Percentiles rank a stretch among this genome's conserved stretches.
phyloP scores from a whole-genome alignment of 148 eudicot genomes.

The Vaccinium darrowii region DNA sequence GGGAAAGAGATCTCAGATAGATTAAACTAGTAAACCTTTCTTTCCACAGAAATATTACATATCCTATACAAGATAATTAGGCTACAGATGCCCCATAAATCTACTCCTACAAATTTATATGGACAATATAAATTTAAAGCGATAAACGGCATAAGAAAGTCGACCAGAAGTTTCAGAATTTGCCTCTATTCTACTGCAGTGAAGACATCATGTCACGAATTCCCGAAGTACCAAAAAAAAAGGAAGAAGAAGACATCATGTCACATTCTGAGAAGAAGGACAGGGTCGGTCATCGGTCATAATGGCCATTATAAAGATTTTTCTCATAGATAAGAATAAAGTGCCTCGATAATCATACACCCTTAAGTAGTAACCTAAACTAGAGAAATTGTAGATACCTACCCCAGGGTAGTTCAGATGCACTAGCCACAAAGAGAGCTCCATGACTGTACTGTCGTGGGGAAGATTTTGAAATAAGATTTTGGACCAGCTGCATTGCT shows the following conservation, averaged over 20 bases:
- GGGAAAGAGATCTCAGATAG: background rate
- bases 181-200: background rate
- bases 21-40: background rate
- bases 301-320: background rate
- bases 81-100: background rate
- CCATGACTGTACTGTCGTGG: constrained; percentile 59
- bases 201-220: background rate
- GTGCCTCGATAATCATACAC: background rate
- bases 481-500: constrained; percentile 30
- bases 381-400: constrained; percentile 16
- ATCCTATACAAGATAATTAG: constrained; percentile 6
- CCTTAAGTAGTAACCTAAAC: background rate
- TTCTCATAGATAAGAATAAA: background rate
- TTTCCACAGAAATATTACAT: background rate
- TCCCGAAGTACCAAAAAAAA: no score
- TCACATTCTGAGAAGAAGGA: background rate
- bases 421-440: constrained; percentile 78
- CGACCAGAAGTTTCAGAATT: background rate
- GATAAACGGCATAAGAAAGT: constrained; percentile 1
- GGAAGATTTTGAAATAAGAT: constrained; percentile 50
- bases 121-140: background rate
- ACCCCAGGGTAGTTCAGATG: constrained; percentile 57
- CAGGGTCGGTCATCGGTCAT: background rate
- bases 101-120: no score
- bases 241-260: background rate